Percentiles rank a stretch among this genome's conserved stretches.
Evolutionary conservation across 2,329 filamentous ascomycete genomes (phyloP).

Genomic region (Monilinia fructicola): DNA sequence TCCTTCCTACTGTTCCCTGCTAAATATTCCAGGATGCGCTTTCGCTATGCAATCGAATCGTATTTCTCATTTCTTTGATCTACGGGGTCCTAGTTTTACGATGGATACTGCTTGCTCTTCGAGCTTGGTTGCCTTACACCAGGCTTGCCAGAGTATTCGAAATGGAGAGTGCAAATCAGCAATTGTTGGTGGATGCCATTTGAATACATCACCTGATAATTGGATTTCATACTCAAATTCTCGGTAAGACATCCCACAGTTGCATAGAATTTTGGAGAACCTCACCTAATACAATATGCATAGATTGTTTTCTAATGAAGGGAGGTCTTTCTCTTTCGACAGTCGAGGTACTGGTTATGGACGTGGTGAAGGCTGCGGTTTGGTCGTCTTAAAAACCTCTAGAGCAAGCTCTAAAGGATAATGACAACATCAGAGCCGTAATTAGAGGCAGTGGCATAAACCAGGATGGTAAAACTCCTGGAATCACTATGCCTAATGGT

Average conservation of each 20-base stretch:
- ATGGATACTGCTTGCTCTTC: constrained; percentile 51
- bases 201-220: constrained; percentile 29
- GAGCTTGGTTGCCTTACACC: constrained; percentile 46
- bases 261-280: neutral
- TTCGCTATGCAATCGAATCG: constrained; percentile 47
- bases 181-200: constrained; percentile 32
- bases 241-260: constrained; percentile 27
- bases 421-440: constrained; percentile 54
- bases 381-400: constrained; percentile 61
- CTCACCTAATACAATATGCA: constrained; percentile 50
- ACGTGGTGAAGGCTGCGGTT: constrained; percentile 60
- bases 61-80: constrained; percentile 46
- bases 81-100: constrained; percentile 45
- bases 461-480: constrained; percentile 58
- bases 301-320: constrained; percentile 39
- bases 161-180: constrained; percentile 43
- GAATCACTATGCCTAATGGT: constrained; percentile 55
- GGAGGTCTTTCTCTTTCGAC: constrained; percentile 52
- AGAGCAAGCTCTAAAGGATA: constrained; percentile 55
- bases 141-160: constrained; percentile 46
- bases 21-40: constrained; percentile 31
- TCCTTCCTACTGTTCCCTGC: neutral
- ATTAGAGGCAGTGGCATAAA: constrained; percentile 45
- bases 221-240: constrained; percentile 38
- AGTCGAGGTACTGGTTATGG: constrained; percentile 61